Base-by-base conservation (phyloP, 106 monocot species). In the Amphibolis antarctica region DNA sequence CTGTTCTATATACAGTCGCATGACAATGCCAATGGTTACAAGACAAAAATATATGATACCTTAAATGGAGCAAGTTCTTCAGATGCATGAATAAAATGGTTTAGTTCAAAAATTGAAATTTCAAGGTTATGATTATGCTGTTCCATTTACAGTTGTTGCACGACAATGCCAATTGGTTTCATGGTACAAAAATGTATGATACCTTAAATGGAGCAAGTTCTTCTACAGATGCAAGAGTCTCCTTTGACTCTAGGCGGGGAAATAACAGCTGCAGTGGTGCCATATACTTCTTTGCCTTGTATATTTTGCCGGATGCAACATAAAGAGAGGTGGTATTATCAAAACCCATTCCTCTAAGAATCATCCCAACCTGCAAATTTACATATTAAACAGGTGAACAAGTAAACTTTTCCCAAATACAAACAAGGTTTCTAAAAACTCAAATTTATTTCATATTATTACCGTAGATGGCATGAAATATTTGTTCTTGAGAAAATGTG, bases 321-420 rank as follows among this genome's bases (percentile, higher is more conserved):
- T 85, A 98, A 21, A 98, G 59, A 17, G 84, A 74, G 10, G 87
- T 98, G 12, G 63, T 72, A 52, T 86, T 98, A 49, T 79, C 96
- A 75, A 98, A 98, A 65, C 96, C 96, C 96, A 98, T 90, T 43
- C 90, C 90, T 61, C 86, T 80, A 66, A 98, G 84, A 77, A 98
- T 98, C 90, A 98, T 84, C 22, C 90, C 96, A 22, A 98, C 90
- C 96, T 98, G 72, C 66, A 75, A 77, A 63, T 28, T 46, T n/a
- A 47, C 10, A 26, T 56, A 56, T 57, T 15, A 26, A 57, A 14
- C 28, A 25, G 28, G 26, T 57, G 25, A 24, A 14, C 13, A 25
- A 22, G 21, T 53, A 53, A 21, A 24, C 53, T 64, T 62, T 4
- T 15, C 3, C 18, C 12, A 15, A 11, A 4, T 48, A 48, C 48